Conservation (phyloP, 192 early-diverging fungal genomes). For the Coemansia sp. region DNA sequence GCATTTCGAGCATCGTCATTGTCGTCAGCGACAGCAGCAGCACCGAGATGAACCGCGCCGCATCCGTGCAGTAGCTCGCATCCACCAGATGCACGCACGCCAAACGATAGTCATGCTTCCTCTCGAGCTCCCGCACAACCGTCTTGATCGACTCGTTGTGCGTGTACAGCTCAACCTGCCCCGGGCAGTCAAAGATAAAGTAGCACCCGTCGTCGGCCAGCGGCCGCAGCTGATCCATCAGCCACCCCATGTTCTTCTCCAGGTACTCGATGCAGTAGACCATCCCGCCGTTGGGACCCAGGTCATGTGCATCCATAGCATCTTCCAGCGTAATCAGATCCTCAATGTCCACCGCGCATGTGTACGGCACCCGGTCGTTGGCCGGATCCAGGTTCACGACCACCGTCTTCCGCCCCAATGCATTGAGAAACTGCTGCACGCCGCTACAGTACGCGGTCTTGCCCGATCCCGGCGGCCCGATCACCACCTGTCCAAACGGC, state of each 20-base stretch:
- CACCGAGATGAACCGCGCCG: conserved; percentile 88
- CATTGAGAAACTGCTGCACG: conserved; percentile 79
- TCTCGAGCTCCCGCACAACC: conserved; percentile 64
- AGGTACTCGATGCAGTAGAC: conserved; percentile 96
- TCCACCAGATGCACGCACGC: conserved; percentile 84
- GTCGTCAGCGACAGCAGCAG: conserved; percentile 84
- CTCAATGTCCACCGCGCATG: conserved; percentile 72
- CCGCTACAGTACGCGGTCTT: conserved; percentile 94
- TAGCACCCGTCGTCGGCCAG: conserved; percentile 58
- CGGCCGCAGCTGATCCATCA: conserved; percentile 64
- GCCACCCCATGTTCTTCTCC: conserved; percentile 87
- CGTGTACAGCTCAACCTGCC: conserved; percentile 97
- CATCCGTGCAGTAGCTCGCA: conserved; percentile 87
- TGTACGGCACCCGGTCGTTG: conserved; percentile 83
- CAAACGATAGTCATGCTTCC: conserved; percentile 59
- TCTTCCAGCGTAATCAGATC: conserved; percentile 93
- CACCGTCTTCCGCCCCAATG: conserved; percentile 69
- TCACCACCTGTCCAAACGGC: conserved; percentile 70
- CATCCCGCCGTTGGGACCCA: conserved; percentile 95
- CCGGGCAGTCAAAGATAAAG: conserved; percentile 94
- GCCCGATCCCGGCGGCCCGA: conserved; percentile 92
- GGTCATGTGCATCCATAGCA: conserved; percentile 79
- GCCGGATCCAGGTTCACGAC: conserved; percentile 98
- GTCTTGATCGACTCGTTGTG: conserved; percentile 81
- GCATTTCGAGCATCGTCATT: conserved; percentile 90